Percentiles rank a stretch among this genome's conserved stretches.
These are phyloP conservation scores for Clarireedia hainanense DNA, from an alignment of 2,329 filamentous ascomycete genomes.

Conservation along the genomic window DNA sequence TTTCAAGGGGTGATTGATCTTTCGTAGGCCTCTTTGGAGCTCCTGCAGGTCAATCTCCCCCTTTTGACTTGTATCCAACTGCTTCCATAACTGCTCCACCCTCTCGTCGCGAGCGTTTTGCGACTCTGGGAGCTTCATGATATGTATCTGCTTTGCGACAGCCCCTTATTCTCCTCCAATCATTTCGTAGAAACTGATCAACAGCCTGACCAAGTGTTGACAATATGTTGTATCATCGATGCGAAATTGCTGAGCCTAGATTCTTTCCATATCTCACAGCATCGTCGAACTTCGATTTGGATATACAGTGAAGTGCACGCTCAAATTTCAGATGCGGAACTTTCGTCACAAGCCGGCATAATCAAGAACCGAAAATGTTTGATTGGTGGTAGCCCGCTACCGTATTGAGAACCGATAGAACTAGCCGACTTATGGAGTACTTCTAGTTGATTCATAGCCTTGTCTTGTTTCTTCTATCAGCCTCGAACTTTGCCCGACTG, in stretches of 20 bases:
- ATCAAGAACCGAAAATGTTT: conserved; percentile 7
- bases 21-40: conserved; percentile 74
- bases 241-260: conserved; percentile 1
- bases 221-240: conserved; percentile 17
- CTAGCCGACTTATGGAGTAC: neutral
- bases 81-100: conserved; percentile 76
- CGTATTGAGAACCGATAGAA: neutral
- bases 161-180: conserved; percentile 16
- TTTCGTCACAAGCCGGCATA: conserved; percentile 5
- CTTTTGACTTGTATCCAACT: conserved; percentile 67
- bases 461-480: conserved; percentile 7
- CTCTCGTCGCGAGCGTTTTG: conserved; percentile 72
- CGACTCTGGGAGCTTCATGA: conserved; percentile 44
- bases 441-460: conserved; percentile 1
- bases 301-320: neutral
- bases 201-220: conserved; percentile 9
- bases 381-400: conserved; percentile 1
- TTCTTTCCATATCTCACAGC: neutral
- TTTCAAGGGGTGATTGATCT: conserved; percentile 90
- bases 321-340: conserved; percentile 2
- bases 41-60: conserved; percentile 79
- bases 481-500: neutral
- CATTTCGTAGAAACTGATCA: conserved; percentile 17
- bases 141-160: conserved; percentile 5
- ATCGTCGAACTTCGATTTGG: neutral